Evolutionary conservation across 2,329 filamentous ascomycete genomes (phyloP), one percentile per base, ranked within the genome.

Genomic region (Stagonosporopsis chrysanthemi): DNA sequence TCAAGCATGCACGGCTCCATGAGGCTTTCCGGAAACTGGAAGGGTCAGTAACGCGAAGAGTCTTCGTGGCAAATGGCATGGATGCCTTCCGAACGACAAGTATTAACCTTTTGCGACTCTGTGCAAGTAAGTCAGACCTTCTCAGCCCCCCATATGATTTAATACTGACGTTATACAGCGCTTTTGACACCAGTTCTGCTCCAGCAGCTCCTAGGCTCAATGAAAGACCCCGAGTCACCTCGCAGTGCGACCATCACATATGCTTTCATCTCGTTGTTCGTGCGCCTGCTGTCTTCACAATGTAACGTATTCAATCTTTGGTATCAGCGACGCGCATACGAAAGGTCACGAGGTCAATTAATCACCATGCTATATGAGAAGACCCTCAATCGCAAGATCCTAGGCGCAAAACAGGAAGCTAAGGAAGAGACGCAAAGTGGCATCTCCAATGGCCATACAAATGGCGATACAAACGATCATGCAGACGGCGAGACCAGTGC

Each of bases 281-380:
- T 87, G 4, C 83, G 89, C 31, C 76, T 92, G 1, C 68, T 88
- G 6, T 82, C 83, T 8, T 82, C 85, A 1, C 90, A 94, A 65
- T 84, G 85, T 0, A 82, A 83, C 5, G 86, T 92, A 0, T 86
- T 93, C 66, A 86, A 80, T 23, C 79, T 92, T 0, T 97, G 92
- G 92, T 96, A 90, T 69, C 87, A 88, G n/a, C 85, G 92, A 62
- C 87, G 93, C 58, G 86, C 86, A 26, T 97, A 97, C 66, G 92
- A 97, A 74, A 81, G 92, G 56, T 92, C 89, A 5, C 82, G 92
- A 44, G 92, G 92, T 4, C 92, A 96, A 76, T 86, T 94, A 83
- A 89, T 94, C 56, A 93, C 90, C 15, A 92, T 91, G 85, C 82
- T 93, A 12, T 92, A 91, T 67, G 90, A 92, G 67, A 94, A 94